Base-by-base conservation (phyloP, 106 monocot species). In the Iris macrosiphon region DNA sequence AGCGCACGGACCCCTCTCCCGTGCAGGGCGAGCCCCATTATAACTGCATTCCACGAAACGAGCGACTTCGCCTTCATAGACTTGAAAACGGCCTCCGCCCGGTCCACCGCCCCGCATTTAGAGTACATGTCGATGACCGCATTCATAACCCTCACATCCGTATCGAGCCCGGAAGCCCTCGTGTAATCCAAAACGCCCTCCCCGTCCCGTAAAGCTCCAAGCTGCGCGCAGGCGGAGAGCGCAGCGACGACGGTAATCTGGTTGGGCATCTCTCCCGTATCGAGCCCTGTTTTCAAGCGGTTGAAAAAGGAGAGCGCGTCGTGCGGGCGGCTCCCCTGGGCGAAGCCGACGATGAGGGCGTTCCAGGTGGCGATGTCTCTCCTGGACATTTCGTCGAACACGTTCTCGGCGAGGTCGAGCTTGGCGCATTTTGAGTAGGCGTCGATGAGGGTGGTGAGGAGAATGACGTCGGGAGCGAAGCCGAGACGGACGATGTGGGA, bases 351-450 rank as follows among this genome's bases (percentile, higher is more conserved):
- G 21, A 89, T 72, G 25, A 95, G 70, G 16, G 85, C 76, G 61
- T 95, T 95, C 88, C 84, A 94, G 7, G 93, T 72, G 24, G 93
- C 69, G 32, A 94, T 70, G 59, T 88, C 93, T 15, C 73, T 64
- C 0, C 32, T 0, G 6, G 70, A 46, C 81, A 94, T 94, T 76
- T 94, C 93, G 22, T 85, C 79, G 66, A 95, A 89, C 68, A 76
- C 64, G 51, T 67, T 64, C 23, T 68, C 52, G 4, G 88, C 93
- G 28, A 21, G 4, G 13, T 29, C 49, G 24, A 81, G 40, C 28
- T 51, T 62, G 27, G 47, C 67, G 46, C 35, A 52, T 40, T 94
- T 88, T 10, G 81, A 68, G 32, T 88, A 94, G 10, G 80, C 75
- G 41, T 94, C 93, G 4, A 94, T 31, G 6, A 94, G 78, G 10